Base-by-base conservation (phyloP, 169 alveolate genomes). In the Eimeria acervulina region DNA sequence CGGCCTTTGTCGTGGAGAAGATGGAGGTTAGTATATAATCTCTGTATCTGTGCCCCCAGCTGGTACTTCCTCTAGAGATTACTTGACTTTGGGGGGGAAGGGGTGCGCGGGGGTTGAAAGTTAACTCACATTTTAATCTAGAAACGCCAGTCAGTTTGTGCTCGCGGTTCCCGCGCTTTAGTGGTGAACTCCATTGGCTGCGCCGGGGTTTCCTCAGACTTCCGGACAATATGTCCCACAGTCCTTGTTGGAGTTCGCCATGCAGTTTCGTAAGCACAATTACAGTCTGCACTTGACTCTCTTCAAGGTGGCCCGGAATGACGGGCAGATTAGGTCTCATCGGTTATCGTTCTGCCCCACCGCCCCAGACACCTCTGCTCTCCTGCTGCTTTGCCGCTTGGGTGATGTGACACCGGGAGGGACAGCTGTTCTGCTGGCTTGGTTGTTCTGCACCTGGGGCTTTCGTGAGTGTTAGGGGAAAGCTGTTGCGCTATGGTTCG, bases 1-100 rank as follows among this genome's bases (percentile, higher is more conserved):
- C 90, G 26, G 96, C 96, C 21, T 84, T 88, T 63, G 76, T 94
- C 31, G 96, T 94, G 63, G 96, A 94, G 55, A 72, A 72, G 33
- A 87, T 94, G 95, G 95, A 84, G 84, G 96, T 94, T 28, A 59
- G 78, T 51, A 23, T 40, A 80, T 72, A 38, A 31, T 78, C 19
- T 15, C 19, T 26, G 1, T 28, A 78, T 38, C 51, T 51, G 33
- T 36, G 17, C 91, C 72, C 31, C 91, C 28, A 12, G 47, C 7
- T 0, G 42, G 12, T 44, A 28, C 88, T 26, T 21, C 68, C 4
- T 40, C n/a, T n/a, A n/a, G n/a, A n/a, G n/a, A n/a, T n/a, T n/a
- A n/a, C n/a, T n/a, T n/a, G n/a, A n/a, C n/a, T n/a, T n/a, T n/a
- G n/a, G n/a, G n/a, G n/a, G n/a, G n/a, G n/a, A n/a, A n/a, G n/a